Conservation (phyloP, 2,329 filamentous ascomycete genomes). For the Stemphylium lycopersici region DNA sequence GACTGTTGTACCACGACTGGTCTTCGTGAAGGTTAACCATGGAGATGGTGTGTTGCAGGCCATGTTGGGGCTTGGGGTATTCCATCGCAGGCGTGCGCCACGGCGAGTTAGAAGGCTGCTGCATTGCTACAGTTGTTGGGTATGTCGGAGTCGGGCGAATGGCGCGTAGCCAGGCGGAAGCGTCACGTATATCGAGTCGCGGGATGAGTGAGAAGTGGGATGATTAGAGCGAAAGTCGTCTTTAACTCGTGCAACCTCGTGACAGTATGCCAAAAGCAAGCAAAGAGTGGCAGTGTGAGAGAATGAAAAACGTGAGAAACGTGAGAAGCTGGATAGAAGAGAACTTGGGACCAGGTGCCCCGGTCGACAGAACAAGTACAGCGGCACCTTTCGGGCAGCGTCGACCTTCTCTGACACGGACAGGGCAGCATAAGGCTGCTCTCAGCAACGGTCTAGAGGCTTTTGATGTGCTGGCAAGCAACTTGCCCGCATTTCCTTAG, state of each 20-base stretch:
- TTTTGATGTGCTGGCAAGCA: slow-evolving; percentile 50
- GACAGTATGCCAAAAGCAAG: slow-evolving; percentile 39
- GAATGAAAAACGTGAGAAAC: slow-evolving; percentile 29
- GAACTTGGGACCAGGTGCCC: slow-evolving; percentile 38
- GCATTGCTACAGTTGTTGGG: slow-evolving; percentile 37
- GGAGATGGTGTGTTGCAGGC: slow-evolving; percentile 47
- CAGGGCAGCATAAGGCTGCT: slow-evolving; percentile 39
- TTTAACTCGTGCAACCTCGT: slow-evolving; percentile 22
- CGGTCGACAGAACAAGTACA: slow-evolving; percentile 44
- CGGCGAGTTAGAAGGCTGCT: slow-evolving; percentile 43
- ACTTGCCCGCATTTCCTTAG: slow-evolving; percentile 44
- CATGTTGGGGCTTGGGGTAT: slow-evolving; percentile 43
- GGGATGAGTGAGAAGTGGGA: slow-evolving; percentile 22
- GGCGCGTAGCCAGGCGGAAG: slow-evolving; percentile 31
- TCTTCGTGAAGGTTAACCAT: slow-evolving; percentile 51
- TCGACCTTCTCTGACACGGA: slow-evolving; percentile 26
- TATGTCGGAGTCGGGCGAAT: slow-evolving; percentile 29
- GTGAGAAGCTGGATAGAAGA: slow-evolving; percentile 33
- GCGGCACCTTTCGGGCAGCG: slow-evolving; percentile 26
- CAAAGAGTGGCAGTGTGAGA: slow-evolving; percentile 33
- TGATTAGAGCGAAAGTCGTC: slow-evolving; percentile 13
- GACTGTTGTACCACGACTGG: slow-evolving; percentile 42
- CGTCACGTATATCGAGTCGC: slow-evolving; percentile 22
- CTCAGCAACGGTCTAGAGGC: slow-evolving; percentile 36
- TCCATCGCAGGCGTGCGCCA: slow-evolving; percentile 43